These are phyloP conservation scores for Kwoniella botswanensis DNA, from an alignment of 768 basidiomycete genomes.

Conservation along the genomic window DNA sequence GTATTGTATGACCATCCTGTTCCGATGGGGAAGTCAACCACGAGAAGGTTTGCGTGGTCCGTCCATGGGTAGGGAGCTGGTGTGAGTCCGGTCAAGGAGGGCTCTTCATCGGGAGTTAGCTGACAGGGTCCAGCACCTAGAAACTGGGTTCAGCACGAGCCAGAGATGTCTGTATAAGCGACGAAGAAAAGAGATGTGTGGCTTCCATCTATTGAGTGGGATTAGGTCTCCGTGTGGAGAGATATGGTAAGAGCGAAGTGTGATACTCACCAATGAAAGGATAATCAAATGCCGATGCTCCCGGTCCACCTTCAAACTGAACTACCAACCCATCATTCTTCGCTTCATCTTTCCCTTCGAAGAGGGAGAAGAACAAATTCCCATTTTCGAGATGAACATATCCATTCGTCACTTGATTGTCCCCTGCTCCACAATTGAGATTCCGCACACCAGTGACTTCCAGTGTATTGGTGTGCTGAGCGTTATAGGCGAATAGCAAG, in stretches of 20 bases:
- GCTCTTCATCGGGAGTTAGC: neutral
- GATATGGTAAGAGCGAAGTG: no score
- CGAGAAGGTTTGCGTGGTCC: conserved; percentile 13
- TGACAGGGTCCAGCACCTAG: conserved; percentile 17
- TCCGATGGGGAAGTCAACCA: conserved; percentile 11
- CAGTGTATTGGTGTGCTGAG: conserved; percentile 1
- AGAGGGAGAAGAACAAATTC: conserved; percentile 15
- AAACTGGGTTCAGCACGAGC: no score
- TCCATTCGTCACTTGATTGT: conserved; percentile 14
- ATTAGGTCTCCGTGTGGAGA: neutral
- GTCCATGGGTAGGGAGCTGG: conserved; percentile 17
- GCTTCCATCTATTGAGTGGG: neutral
- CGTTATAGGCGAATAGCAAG: neutral
- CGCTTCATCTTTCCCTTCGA: conserved; percentile 4
- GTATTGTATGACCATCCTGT: conserved; percentile 12
- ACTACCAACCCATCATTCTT: conserved; percentile 12
- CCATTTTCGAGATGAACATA: conserved; percentile 10
- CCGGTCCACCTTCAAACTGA: conserved; percentile 18
- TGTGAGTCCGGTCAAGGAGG: conserved; percentile 1
- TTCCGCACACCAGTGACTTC: neutral
- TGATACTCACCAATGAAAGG: conserved; percentile 15
- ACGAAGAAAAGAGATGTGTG: no score
- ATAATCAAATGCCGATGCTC: conserved; percentile 15
- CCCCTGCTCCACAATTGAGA: conserved; percentile 11
- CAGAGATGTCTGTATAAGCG: no score